Base-by-base conservation (phyloP, 2,329 filamentous ascomycete species). In the Alternaria dauci region DNA sequence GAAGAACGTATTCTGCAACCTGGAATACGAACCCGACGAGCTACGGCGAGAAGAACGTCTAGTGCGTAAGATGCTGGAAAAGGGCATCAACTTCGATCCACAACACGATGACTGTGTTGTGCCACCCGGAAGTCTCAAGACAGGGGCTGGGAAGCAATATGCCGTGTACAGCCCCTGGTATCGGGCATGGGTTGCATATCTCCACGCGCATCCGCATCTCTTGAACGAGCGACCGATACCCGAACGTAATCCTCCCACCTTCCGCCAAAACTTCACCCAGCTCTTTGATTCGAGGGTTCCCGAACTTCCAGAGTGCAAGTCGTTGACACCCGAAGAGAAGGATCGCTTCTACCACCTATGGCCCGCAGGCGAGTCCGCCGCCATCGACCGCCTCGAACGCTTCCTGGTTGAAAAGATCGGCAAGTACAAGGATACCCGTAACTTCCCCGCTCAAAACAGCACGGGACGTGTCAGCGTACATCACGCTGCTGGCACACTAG, bases 21-120 rank as follows among this genome's bases (percentile, higher is more conserved):
- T 93, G 58, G 93, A 97, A 75, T 97, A 96, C 71, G 94, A 97
- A 76, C 92, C 96, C 0, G 94, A 97, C 73, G 94, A 97, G 79
- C 79, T 97, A 59, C 84, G 93, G 43, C 84, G 93, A 6, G 94
- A 97, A 70, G 87, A 88, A 1, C 82, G 82, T 28, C 79, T 96
- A 71, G 84, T 92, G 1, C 84, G 81, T 28, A 76, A 83, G 41
- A 86, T 90, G 61, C 79, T 89, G 1, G 83, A 88, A 16, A 85
- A 85, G 12, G 89, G 87, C 0, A 86, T 94, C 47, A 83, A 85
- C 1, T 88, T 96, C 67, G 85, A 89, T n/a, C 86, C 89, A 0
- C 83, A 90, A 1, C 91, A 94, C 61, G 94, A 97, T 76, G 92
- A 91, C 5, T 95, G 93, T 66, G 87, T 96, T 1, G 92, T 97